Base-by-base conservation (phyloP, 495 filamentous ascomycete genomes). In the Hypoxylon fragiforme region DNA sequence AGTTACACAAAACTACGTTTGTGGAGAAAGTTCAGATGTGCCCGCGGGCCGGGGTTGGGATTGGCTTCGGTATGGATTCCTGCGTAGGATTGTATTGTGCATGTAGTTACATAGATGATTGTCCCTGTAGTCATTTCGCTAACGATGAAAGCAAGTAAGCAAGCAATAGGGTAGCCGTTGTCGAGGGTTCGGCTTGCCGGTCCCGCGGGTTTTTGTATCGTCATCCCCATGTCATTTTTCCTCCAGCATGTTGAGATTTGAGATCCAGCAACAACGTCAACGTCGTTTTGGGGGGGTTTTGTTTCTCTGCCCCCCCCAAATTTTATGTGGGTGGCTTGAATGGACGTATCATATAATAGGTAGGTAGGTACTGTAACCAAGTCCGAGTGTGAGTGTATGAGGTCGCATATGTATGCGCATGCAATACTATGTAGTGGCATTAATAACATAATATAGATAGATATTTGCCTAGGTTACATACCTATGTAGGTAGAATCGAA, bases 381-480 rank as follows among this genome's bases (percentile, higher is more conserved):
- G n/a, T n/a, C n/a, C n/a, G n/a, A n/a, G n/a, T n/a, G n/a, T n/a
- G n/a, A 4, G 9, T 46, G 36, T 35, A 28, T 53, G 18, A 21
- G 24, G 54, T 60, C 54, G 44, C 32, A 39, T 60, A 60, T 50
- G 54, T 55, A 54, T 56, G 57, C 51, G 48, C 42, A 61, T 61
- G 51, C 47, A 52, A 38, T 55, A 41, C 38, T 47, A 61, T n/a
- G n/a, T n/a, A n/a, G n/a, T n/a, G n/a, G n/a, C n/a, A n/a, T n/a
- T n/a, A n/a, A n/a, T 60, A 55, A 48, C 51, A 46, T 55, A 51
- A 56, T 61, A 16, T 43, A 16, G 16, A 2, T 20, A 28, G 3
- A 13, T 35, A 13, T 13, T 3, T 9, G n/a, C 11, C 26, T 5
- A 30, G 26, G 11, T 30, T 30, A 30, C 11, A 11, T 30, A 30